A percentile compares a stretch with the other conserved stretches of the same genome.
Conservation (phyloP, 2,329 filamentous ascomycete genomes). For the Sporothrix phasma region DNA sequence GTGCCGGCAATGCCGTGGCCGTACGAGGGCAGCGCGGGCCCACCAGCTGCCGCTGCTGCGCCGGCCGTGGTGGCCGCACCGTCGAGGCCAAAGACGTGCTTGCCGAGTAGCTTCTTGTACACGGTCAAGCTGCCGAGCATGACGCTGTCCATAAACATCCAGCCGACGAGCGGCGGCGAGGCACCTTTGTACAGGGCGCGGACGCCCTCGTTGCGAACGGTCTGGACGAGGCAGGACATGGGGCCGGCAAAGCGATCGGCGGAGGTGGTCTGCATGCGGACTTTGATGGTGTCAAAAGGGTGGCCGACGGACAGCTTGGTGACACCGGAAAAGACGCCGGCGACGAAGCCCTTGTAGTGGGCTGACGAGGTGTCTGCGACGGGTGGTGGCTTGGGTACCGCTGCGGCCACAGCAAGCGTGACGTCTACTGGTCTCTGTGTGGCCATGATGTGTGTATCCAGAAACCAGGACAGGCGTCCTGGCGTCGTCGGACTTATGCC, state of each 20-base stretch:
- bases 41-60: constrained; percentile 24
- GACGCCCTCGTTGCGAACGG: constrained; percentile 75
- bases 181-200: constrained; percentile 88
- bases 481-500: not conserved
- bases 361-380: constrained; percentile 27
- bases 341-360: constrained; percentile 93
- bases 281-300: constrained; percentile 93
- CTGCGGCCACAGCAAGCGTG: not conserved
- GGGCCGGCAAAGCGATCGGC: constrained; percentile 72
- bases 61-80: constrained; percentile 30
- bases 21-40: constrained; percentile 54
- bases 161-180: constrained; percentile 82
- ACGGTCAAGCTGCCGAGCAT: constrained; percentile 90
- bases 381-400: not conserved
- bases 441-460: not conserved
- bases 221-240: constrained; percentile 74
- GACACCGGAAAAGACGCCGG: constrained; percentile 89
- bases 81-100: constrained; percentile 55
- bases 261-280: constrained; percentile 81
- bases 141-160: constrained; percentile 93
- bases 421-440: constrained; percentile 4
- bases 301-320: constrained; percentile 70
- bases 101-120: constrained; percentile 74
- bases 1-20: constrained; percentile 85
- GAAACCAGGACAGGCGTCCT: not conserved